Evolutionary conservation across 1,284 basidiomycete species (phyloP).

Genomic region (Nidula niveotomentosa): DNA sequence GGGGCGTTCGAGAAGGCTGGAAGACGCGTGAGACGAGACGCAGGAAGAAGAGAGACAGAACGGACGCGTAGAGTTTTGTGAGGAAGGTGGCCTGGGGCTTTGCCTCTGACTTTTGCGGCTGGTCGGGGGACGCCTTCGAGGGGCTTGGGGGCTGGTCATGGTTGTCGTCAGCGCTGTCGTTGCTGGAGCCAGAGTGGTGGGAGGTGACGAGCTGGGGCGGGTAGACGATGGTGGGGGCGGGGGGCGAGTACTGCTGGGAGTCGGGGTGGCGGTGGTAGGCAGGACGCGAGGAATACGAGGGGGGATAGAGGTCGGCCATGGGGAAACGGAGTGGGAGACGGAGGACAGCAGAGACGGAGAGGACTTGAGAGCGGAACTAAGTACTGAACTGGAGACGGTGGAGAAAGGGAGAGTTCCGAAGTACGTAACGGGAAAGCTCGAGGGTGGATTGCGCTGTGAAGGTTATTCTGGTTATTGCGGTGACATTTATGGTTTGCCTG

Average conservation of each 20-base stretch:
- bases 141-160: conserved; percentile 47
- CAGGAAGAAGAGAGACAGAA: conserved; percentile 15
- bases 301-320: conserved; percentile 74
- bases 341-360: conserved; percentile 7
- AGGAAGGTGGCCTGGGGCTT: conserved; percentile 89
- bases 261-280: conserved; percentile 10
- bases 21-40: conserved; percentile 11
- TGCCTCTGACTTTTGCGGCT: conserved; percentile 56
- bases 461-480: conserved; percentile 7
- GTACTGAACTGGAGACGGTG: conserved; percentile 36
- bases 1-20: conserved; percentile 77
- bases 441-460: conserved; percentile 6
- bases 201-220: conserved; percentile 45
- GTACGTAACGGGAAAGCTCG: conserved; percentile 34
- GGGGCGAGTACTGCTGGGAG: conserved; percentile 9
- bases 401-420: conserved; percentile 40
- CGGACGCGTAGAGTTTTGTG: conserved; percentile 89
- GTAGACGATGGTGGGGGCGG: conserved; percentile 39
- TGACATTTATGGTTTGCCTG: conserved; percentile 6
- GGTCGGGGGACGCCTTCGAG: conserved; percentile 39
- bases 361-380: conserved; percentile 23
- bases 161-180: conserved; percentile 46
- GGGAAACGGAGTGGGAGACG: conserved; percentile 18
- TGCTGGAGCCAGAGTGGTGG: conserved; percentile 35
- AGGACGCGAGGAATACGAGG: conserved; percentile 44